Evolutionary conservation across 1,284 basidiomycete genomes (phyloP).

Genomic region (Vanrija humicola): DNA sequence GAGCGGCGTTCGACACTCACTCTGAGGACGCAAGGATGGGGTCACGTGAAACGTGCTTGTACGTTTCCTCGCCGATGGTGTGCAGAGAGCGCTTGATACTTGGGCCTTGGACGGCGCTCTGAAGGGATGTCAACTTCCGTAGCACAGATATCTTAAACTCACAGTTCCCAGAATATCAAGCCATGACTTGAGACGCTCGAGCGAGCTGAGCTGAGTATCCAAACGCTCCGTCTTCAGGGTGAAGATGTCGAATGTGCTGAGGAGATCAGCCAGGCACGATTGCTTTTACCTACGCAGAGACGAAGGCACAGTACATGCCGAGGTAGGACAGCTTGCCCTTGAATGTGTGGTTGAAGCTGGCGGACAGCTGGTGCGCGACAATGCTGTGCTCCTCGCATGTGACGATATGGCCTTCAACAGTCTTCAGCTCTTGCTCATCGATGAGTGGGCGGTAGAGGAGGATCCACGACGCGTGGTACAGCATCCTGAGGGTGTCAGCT

Average conservation of each 20-base stretch:
- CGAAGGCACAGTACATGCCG: slow-evolving; percentile 12
- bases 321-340: slow-evolving; percentile 7
- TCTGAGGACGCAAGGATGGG: slow-evolving; percentile 3
- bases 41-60: slow-evolving; percentile 2
- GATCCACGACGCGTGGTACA: slow-evolving; percentile 15
- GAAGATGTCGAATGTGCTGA: slow-evolving; percentile 12
- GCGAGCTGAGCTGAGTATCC: slow-evolving; percentile 1
- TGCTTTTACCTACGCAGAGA: slow-evolving; percentile 6
- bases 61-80: slow-evolving; percentile 1
- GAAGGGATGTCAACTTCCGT: background rate
- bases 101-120: slow-evolving; percentile 8
- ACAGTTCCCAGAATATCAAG: slow-evolving; percentile 9
- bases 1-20: background rate
- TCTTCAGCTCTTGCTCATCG: background rate
- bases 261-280: background rate
- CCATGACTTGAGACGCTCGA: slow-evolving; percentile 8
- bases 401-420: slow-evolving; percentile 2
- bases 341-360: slow-evolving; percentile 9
- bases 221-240: background rate
- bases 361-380: slow-evolving; percentile 1
- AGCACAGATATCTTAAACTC: background rate
- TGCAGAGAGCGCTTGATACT: slow-evolving; percentile 11
- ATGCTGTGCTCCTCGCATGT: slow-evolving; percentile 8
- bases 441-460: slow-evolving; percentile 10
- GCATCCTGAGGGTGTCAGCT: slow-evolving; percentile 1